Evolutionary conservation across 2,329 filamentous ascomycete species (phyloP), one percentile per base, ranked within the genome.

Genomic region (Colletotrichum sojae): DNA sequence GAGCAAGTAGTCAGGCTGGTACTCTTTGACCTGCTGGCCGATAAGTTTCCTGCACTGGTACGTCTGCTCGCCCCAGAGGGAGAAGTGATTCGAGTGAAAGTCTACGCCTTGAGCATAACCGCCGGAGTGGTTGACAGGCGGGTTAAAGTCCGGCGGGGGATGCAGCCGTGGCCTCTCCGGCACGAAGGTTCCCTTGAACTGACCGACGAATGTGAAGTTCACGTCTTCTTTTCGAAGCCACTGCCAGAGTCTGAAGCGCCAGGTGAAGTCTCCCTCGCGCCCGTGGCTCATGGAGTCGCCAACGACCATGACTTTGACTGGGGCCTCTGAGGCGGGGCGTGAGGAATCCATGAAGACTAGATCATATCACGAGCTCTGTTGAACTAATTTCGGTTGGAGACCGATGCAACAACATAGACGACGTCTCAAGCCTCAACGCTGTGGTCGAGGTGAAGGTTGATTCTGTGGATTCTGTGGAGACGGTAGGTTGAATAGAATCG

Each of bases 201-300:
- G 80, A 12, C 81, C 81, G 13, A 78, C 77, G 56, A 81, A 79
- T 13, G 72, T 57, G 12, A 77, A 72, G 49, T 69, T 36, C 39
- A 77, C 59, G 5, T 61, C 39, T 25, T 78, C 68, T 15, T 56
- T 46, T 2, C 69, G 69, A 58, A 83, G 75, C 81, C 81, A 84
- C 55, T 83, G 63, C 76, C 78, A 82, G 13, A 84, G 71, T 5
- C 81, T 76, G 58, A 79, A 84, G 9, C 82, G 76, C 82, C 82
- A 83, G 10, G 81, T 83, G 59, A 75, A 81, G 69, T 83, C 81
- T 36, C 78, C 80, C 64, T 83, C 79, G 25, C 69, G 71, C 13
- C 81, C 81, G 39, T 81, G 78, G 3, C 77, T 74, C 61, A 83
- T 82, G 18, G 79, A 81, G 70, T 82, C 80, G 55, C 81, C 80